phyloP scores from a whole-genome alignment of 495 filamentous ascomycete species.

The Trichoderma gamsii region DNA sequence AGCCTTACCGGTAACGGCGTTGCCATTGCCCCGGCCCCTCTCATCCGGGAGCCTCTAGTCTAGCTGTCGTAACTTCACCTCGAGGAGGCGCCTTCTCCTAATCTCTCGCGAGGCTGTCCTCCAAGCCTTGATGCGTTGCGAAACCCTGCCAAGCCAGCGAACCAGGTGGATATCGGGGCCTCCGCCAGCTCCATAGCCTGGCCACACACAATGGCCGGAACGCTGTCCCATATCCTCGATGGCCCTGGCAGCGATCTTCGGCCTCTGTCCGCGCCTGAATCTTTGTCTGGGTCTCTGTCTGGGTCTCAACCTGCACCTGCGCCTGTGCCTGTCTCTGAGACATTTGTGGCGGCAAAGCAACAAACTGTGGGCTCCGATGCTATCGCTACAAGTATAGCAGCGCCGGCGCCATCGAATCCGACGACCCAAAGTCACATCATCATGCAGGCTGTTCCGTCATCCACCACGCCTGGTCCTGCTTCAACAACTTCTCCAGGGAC shows the following conservation, averaged over 20 bases:
- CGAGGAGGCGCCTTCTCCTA: neutral
- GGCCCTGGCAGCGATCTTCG: slow-evolving; percentile 6
- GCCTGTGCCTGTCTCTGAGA: neutral
- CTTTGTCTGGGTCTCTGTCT: neutral
- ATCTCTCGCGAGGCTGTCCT: slow-evolving; percentile 1
- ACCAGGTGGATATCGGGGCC: neutral
- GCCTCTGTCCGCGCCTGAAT: neutral
- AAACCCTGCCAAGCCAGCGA: neutral
- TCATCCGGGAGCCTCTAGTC: neutral
- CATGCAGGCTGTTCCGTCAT: neutral
- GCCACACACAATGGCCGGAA: slow-evolving; percentile 10
- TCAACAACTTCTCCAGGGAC: neutral
- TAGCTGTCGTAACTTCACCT: neutral
- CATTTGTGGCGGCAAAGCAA: neutral
- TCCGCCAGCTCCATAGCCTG: slow-evolving; percentile 9
- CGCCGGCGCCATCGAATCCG: neutral
- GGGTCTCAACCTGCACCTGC: neutral
- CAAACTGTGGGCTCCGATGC: neutral
- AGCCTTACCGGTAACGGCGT: slow-evolving; percentile 1
- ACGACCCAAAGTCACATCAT: slow-evolving; percentile 1
- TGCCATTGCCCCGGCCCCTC: slow-evolving; percentile 5
- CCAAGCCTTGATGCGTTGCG: neutral
- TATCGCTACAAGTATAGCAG: slow-evolving; percentile 1
- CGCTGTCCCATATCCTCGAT: slow-evolving; percentile 14
- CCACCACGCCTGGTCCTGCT: neutral